Evolutionary conservation across 2,329 filamentous ascomycete species (phyloP).

Genomic region (Pseudogymnoascus destructans): DNA sequence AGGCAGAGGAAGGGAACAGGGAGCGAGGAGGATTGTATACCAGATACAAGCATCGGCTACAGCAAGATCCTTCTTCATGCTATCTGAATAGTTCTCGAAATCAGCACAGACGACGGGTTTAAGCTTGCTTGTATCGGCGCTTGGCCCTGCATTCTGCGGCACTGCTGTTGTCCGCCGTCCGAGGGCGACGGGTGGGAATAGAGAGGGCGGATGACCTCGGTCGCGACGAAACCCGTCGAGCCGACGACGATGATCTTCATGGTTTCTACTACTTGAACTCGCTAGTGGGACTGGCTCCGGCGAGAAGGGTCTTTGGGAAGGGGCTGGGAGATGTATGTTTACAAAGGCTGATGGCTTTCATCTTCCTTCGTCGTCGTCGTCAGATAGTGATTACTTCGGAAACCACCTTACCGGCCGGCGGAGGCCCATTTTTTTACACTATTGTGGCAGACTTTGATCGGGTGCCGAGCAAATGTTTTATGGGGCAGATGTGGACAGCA

Average conservation of each 20-base stretch:
- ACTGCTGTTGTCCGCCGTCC: conserved; percentile 18
- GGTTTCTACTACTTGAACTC: background rate
- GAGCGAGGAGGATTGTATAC: conserved; percentile 17
- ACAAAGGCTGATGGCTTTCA: background rate
- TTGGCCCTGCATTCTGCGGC: conserved; percentile 7
- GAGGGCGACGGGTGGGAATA: conserved; percentile 20
- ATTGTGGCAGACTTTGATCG: too few relatives aligned
- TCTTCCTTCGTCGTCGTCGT: background rate
- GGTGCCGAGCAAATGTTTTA: too few relatives aligned
- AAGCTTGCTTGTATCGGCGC: conserved; percentile 22
- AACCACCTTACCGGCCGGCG: too few relatives aligned
- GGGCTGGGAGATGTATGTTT: background rate
- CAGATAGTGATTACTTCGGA: too few relatives aligned
- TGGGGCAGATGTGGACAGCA: too few relatives aligned
- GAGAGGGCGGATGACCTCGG: conserved; percentile 26
- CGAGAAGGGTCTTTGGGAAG: background rate
- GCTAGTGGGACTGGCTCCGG: background rate
- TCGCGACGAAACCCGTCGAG: conserved; percentile 27
- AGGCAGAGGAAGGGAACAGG: background rate
- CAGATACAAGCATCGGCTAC: conserved; percentile 29
- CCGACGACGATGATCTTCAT: conserved; percentile 29
- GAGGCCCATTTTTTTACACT: too few relatives aligned
- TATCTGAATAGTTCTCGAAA: conserved; percentile 26
- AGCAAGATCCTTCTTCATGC: conserved; percentile 23
- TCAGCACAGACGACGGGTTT: conserved; percentile 24